Evolutionary conservation across 176 grass and related monocot genomes (phyloP).

Genomic region (Canna indica): DNA sequence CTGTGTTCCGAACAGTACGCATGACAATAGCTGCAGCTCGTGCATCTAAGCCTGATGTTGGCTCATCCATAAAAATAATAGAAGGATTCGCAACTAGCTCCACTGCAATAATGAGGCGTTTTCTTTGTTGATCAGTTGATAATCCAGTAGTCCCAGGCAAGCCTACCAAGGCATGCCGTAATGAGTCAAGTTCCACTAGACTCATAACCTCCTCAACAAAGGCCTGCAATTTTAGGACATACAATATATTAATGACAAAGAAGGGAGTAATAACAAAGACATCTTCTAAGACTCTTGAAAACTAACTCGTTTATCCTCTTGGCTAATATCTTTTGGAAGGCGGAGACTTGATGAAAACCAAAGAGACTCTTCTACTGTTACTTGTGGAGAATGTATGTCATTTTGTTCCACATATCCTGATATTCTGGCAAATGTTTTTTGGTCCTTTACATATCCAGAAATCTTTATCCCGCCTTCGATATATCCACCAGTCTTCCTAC

Average conservation of each 20-base stretch:
- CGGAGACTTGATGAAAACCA: slow-evolving; percentile 65
- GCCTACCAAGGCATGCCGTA: slow-evolving; percentile 59
- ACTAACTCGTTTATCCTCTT: slow-evolving; percentile 42
- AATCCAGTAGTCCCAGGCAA: slow-evolving; percentile 51
- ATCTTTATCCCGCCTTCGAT: slow-evolving; percentile 65
- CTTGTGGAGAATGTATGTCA: slow-evolving; percentile 75
- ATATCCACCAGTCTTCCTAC: slow-evolving; percentile 62
- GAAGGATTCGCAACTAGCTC: slow-evolving; percentile 80
- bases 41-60: slow-evolving; percentile 66
- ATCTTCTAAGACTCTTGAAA: neutral
- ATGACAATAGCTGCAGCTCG: slow-evolving; percentile 73
- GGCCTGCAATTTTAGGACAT: slow-evolving; percentile 24
- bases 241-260: neutral
- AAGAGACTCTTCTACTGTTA: slow-evolving; percentile 67
- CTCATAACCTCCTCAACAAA: slow-evolving; percentile 76
- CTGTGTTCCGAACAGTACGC: slow-evolving; percentile 70
- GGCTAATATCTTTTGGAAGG: slow-evolving; percentile 40
- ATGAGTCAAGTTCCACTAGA: slow-evolving; percentile 57
- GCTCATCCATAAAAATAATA: slow-evolving; percentile 79
- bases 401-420: slow-evolving; percentile 86
- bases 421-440: slow-evolving; percentile 62
- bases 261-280: neutral
- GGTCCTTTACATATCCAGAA: slow-evolving; percentile 57
- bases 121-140: slow-evolving; percentile 75
- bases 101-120: slow-evolving; percentile 71